phyloP scores from a whole-genome alignment of 306 rosid species.

The Begonia fuchsioides region DNA sequence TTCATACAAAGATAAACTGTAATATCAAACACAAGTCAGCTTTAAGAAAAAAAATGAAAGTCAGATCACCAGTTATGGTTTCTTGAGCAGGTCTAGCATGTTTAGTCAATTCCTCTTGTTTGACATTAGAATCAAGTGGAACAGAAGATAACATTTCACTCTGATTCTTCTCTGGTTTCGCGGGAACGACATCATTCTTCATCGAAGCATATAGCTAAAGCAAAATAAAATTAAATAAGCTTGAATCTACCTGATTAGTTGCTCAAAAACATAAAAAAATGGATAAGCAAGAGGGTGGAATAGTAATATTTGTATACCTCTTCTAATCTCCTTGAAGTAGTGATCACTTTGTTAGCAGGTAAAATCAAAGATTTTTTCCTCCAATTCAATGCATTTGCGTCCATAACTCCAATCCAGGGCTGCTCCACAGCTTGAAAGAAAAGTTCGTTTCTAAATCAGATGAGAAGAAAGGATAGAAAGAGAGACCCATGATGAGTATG shows the following conservation, averaged over 20 bases:
- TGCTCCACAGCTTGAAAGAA: constrained; percentile 4
- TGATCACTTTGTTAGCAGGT: constrained; percentile 21
- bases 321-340: constrained; percentile 23
- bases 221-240: too few species aligned
- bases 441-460: too few species aligned
- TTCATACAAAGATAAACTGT: too few species aligned
- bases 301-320: constrained; percentile 31
- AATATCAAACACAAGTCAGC: background rate
- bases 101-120: too few species aligned
- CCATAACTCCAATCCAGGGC: constrained; percentile 36
- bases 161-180: constrained; percentile 28
- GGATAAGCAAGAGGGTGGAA: too few species aligned
- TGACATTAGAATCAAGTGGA: too few species aligned
- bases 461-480: too few species aligned
- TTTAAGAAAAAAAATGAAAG: constrained; percentile 3
- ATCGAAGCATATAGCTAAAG: background rate
- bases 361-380: constrained; percentile 41
- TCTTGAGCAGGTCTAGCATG: too few species aligned
- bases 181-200: constrained; percentile 22
- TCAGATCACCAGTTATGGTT: constrained; percentile 25
- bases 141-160: constrained; percentile 61
- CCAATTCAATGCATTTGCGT: constrained; percentile 57
- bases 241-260: too few species aligned
- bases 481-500: too few species aligned
- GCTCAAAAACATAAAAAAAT: too few species aligned